These are phyloP conservation scores for Chloris gayana DNA, from an alignment of 176 grass and related monocot genomes.

Conservation along the genomic window DNA sequence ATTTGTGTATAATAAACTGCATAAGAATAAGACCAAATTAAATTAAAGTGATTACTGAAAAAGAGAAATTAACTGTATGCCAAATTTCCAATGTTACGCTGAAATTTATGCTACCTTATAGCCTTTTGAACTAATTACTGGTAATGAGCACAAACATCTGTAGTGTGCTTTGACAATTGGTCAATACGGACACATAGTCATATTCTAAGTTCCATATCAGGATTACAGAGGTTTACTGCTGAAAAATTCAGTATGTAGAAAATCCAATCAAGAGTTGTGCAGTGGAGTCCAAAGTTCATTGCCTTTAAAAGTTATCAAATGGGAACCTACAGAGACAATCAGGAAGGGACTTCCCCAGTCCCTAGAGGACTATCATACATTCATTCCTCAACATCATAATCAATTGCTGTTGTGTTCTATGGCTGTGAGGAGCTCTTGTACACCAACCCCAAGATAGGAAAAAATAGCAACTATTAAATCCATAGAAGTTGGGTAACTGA, in stretches of 20 bases:
- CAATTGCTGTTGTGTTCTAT: not conserved
- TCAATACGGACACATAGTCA: not conserved
- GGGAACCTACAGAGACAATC: not conserved
- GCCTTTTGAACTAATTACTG: not conserved
- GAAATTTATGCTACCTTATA: not conserved
- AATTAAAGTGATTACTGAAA: not conserved
- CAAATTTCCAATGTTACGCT: not conserved
- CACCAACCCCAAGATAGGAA: not conserved
- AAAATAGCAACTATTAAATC: not conserved
- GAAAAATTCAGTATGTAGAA: not conserved
- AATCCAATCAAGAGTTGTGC: not conserved
- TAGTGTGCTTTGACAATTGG: not conserved
- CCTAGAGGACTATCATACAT: not conserved
- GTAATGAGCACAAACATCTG: not conserved
- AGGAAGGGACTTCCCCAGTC: conserved; percentile 1
- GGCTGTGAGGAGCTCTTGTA: not conserved
- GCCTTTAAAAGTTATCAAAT: not conserved
- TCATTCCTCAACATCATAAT: too few relatives aligned
- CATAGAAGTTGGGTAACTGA: not conserved
- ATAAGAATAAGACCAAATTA: not conserved
- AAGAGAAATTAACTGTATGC: not conserved
- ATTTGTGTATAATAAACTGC: not conserved
- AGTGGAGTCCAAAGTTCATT: not conserved
- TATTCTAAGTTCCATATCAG: not conserved
- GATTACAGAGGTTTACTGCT: not conserved